phyloP scores from a whole-genome alignment of 352 stramenopile species.

The Phytopythium helicoides region DNA sequence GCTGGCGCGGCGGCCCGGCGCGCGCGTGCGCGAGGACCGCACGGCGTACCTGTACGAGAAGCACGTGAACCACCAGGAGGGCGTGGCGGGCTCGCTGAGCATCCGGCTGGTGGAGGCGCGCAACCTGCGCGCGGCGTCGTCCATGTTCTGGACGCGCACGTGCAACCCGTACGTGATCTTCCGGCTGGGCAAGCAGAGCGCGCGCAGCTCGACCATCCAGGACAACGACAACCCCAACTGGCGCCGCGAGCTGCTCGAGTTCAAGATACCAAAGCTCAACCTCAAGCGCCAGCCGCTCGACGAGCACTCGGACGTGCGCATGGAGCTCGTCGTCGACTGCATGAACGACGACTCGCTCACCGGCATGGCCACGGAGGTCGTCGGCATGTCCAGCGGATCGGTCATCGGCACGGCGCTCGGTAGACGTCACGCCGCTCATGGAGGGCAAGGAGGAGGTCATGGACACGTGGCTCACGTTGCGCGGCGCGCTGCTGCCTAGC shows the following conservation, averaged over 20 bases:
- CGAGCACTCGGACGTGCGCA: conserved; percentile 68
- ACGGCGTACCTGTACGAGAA: conserved; percentile 77
- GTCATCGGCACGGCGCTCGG: conserved; percentile 64
- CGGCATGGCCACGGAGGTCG: conserved; percentile 71
- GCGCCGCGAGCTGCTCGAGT: conserved; percentile 67
- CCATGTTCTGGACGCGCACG: conserved; percentile 82
- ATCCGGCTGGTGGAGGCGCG: conserved; percentile 72
- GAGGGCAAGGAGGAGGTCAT: conserved; percentile 80
- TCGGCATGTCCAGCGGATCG: conserved; percentile 73
- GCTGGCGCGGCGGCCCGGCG: conserved; percentile 14
- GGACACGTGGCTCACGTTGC: conserved; percentile 76
- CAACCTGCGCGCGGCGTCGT: conserved; percentile 62
- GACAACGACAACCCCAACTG: conserved; percentile 74
- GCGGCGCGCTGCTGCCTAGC: conserved; percentile 26
- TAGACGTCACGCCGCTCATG: conserved; percentile 70
- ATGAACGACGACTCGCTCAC: conserved; percentile 85
- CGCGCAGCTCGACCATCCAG: conserved; percentile 66
- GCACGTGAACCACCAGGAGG: conserved; percentile 72
- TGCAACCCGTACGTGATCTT: conserved; percentile 88
- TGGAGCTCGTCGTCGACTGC: conserved; percentile 73
- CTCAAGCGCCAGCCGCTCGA: conserved; percentile 45
- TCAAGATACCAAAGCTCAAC: conserved; percentile 75
- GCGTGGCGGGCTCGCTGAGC: conserved; percentile 62
- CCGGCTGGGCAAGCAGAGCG: conserved; percentile 64
- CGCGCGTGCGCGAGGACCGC: conserved; percentile 36